Evolutionary conservation across 2,329 filamentous ascomycete genomes (phyloP), one percentile per base, ranked within the genome.

Genomic region (Botrytis medusae): DNA sequence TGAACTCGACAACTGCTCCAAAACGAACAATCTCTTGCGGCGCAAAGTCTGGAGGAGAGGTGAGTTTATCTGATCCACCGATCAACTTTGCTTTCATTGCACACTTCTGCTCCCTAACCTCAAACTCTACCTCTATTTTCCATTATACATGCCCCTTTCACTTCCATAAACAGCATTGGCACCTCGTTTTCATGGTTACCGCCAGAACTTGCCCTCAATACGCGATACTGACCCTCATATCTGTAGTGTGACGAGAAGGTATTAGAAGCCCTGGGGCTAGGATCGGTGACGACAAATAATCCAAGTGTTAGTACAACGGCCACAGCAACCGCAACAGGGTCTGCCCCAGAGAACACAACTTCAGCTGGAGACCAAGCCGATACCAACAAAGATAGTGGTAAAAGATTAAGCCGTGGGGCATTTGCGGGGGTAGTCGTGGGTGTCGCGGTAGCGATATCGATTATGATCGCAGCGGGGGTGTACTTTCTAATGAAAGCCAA

Each of bases 161-260:
- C n/a, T 54, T 54, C 48, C 25, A n/a, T 54, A 16, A 3, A 57
- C 51, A 29, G 16, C 14, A 57, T 18, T 57, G n/a, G n/a, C n/a
- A 18, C 5, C 14, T 57, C 51, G 14, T 57, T 57, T 18, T 57
- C 6, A 14, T 8, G 6, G 6, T 57, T 18, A 9, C 7, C n/a
- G 7, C n/a, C n/a, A 57, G 14, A 29, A 29, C 2, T 5, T 57
- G n/a, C 29, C n/a, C 6, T 32, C n/a, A 3, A 57, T 18, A 4
- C 2, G 14, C n/a, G 29, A 57, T 57, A 32, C 51, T 57, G 51
- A 57, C 51, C 51, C n/a, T 29, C 14, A 32, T 29, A 9, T 57
- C n/a, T 57, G 18, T n/a, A 57, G 69, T 71, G 69, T 29, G 69
- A 71, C 44, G 40, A 63, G 32, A 40, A 71, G 29, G 25, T 63